A percentile compares a stretch with the other conserved stretches of the same genome.
Conservation (phyloP, 2,329 filamentous ascomycete genomes). For the Rhynchosporium graminicola region DNA sequence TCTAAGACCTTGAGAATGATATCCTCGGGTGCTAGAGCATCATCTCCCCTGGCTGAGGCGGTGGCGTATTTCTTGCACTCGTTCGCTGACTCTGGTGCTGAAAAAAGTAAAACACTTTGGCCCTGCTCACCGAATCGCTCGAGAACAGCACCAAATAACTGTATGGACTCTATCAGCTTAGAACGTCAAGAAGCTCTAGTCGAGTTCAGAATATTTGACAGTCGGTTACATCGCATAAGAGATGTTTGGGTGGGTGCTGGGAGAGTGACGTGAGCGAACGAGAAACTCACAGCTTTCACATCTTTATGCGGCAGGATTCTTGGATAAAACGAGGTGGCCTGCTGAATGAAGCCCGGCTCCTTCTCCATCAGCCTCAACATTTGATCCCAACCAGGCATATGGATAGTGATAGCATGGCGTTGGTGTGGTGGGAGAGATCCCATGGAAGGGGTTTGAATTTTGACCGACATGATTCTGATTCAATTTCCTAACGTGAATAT, state of each 20-base stretch:
- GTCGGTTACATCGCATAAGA: background rate
- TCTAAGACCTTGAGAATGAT: slow-evolving; percentile 28
- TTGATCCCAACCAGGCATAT: slow-evolving; percentile 31
- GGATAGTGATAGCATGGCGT: slow-evolving; percentile 35
- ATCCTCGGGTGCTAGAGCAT: slow-evolving; percentile 21
- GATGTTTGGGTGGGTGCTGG: background rate
- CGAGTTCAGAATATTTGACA: background rate
- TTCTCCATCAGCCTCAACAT: slow-evolving; percentile 25
- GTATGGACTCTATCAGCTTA: slow-evolving; percentile 11
- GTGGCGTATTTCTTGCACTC: slow-evolving; percentile 30
- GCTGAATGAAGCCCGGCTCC: slow-evolving; percentile 24
- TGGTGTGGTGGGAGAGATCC: slow-evolving; percentile 30
- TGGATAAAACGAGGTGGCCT: slow-evolving; percentile 33
- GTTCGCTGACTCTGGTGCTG: slow-evolving; percentile 21
- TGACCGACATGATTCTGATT: slow-evolving; percentile 22
- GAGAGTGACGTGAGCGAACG: background rate
- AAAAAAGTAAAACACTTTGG: slow-evolving; percentile 26
- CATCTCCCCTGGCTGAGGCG: slow-evolving; percentile 17
- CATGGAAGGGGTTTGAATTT: slow-evolving; percentile 26
- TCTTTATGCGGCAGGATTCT: slow-evolving; percentile 31
- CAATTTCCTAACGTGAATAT: no score
- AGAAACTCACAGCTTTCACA: slow-evolving; percentile 28
- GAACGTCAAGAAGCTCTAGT: background rate
- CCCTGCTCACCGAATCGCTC: slow-evolving; percentile 19
- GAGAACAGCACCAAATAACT: slow-evolving; percentile 19